Evolutionary conservation across 495 filamentous ascomycete genomes (phyloP).

Genomic region (Neurospora sp.): DNA sequence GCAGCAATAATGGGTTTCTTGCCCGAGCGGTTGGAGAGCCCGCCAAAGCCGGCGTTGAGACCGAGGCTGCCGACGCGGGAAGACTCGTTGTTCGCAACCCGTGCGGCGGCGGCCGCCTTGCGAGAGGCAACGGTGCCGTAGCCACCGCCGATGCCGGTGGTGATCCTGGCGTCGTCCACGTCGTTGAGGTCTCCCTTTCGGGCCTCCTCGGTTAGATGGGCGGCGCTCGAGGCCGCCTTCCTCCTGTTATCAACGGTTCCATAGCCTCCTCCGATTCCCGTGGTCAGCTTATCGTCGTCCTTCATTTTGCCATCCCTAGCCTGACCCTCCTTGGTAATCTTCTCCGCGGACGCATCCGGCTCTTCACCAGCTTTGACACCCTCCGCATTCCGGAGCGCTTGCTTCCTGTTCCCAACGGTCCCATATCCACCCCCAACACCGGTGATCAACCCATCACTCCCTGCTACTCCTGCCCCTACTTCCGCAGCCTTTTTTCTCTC

Average conservation of each 20-base stretch:
- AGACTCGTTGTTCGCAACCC: neutral
- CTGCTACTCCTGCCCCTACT: neutral
- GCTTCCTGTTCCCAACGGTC: neutral
- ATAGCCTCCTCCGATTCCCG: neutral
- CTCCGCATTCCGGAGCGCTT: neutral
- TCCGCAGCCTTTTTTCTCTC: neutral
- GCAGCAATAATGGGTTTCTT: constrained; percentile 71
- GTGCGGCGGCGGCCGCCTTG: neutral
- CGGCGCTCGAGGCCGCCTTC: neutral
- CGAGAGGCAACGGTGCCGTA: neutral
- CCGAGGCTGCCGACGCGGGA: constrained; percentile 17
- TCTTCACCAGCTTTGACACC: neutral
- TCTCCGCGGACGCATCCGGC: neutral
- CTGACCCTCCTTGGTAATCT: neutral
- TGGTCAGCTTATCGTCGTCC: neutral
- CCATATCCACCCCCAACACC: neutral
- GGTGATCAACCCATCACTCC: neutral
- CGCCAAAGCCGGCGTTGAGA: constrained; percentile 33
- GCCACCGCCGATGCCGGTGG: neutral
- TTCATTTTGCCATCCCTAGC: neutral
- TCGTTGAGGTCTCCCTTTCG: neutral
- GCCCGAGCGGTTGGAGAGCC: constrained; percentile 38
- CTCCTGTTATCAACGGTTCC: neutral
- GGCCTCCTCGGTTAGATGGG: neutral
- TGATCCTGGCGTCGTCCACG: neutral